These are phyloP conservation scores for Gonapodya prolifera DNA, from an alignment of 192 early-diverging fungal genomes.

Conservation along the genomic window DNA sequence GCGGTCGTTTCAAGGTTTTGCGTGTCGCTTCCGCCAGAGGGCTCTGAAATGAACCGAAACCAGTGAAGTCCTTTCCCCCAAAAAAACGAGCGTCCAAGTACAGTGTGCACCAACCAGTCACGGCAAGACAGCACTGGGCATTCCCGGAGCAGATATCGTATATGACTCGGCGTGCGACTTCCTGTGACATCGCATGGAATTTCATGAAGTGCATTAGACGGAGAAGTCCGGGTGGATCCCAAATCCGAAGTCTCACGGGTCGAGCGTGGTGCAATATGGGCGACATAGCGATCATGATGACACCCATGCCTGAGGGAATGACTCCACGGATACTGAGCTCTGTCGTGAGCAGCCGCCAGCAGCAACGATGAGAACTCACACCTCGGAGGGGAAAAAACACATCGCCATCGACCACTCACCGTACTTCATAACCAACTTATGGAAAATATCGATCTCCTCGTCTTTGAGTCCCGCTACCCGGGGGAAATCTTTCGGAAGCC, in stretches of 20 bases:
- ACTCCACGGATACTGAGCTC: too few species aligned
- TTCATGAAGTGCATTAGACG: too few species aligned
- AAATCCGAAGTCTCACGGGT: too few species aligned
- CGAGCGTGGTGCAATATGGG: slow-evolving; percentile 58
- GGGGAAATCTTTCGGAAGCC: neutral
- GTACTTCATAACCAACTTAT: neutral
- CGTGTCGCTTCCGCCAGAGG: slow-evolving; percentile 47
- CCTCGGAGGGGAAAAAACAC: neutral
- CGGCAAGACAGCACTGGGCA: slow-evolving; percentile 67
- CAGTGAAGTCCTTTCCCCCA: too few species aligned
- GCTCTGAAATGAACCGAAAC: too few species aligned
- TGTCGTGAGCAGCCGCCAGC: too few species aligned
- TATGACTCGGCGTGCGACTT: slow-evolving; percentile 51
- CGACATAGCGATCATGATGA: slow-evolving; percentile 58
- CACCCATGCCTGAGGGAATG: slow-evolving; percentile 3
- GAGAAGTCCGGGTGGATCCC: too few species aligned
- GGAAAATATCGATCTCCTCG: neutral
- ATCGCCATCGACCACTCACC: too few species aligned
- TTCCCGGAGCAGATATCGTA: slow-evolving; percentile 47
- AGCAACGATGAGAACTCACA: neutral
- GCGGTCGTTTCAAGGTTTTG: slow-evolving; percentile 56
- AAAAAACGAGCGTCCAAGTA: too few species aligned
- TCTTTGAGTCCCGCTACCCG: neutral
- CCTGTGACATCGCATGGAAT: too few species aligned
- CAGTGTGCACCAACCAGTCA: slow-evolving; percentile 69